Percentiles rank a stretch among this genome's conserved stretches.
These are phyloP conservation scores for Torrubiellomyces zombiae DNA, from an alignment of 2,329 filamentous ascomycete species.

Conservation along the genomic window DNA sequence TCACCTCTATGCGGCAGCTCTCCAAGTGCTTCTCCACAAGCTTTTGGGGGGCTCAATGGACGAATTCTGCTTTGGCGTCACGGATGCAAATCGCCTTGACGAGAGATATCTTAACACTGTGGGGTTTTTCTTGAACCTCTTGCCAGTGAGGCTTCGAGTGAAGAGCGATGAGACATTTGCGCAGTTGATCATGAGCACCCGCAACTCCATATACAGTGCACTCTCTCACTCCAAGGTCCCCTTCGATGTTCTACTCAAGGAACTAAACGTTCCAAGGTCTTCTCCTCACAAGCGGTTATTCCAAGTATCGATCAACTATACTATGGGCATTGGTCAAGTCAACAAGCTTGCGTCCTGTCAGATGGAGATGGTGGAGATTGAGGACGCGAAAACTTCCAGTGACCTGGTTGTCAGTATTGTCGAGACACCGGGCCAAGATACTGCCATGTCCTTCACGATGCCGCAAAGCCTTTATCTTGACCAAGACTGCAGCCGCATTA, in stretches of 20 bases:
- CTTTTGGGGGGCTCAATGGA: constrained; percentile 11
- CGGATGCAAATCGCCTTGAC: constrained; percentile 16
- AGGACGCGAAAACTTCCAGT: constrained; percentile 8
- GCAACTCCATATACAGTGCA: constrained; percentile 10
- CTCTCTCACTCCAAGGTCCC: constrained; percentile 24
- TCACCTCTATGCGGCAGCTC: constrained; percentile 28
- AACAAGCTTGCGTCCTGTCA: constrained; percentile 9
- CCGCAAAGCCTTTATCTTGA: constrained; percentile 3
- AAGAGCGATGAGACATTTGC: constrained; percentile 7
- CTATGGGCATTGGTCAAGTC: constrained; percentile 13
- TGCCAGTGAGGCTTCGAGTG: constrained; percentile 22
- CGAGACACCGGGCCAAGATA: constrained; percentile 3
- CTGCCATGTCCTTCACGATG: constrained; percentile 3
- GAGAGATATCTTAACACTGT: constrained; percentile 13
- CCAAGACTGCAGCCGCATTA: constrained; percentile 2
- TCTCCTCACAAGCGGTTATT: constrained; percentile 24
- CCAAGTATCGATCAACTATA: constrained; percentile 30
- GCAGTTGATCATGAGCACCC: constrained; percentile 7
- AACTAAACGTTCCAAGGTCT: constrained; percentile 22
- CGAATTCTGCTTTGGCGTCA: constrained; percentile 27
- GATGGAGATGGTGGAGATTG: constrained; percentile 6
- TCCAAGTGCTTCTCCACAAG: constrained; percentile 16
- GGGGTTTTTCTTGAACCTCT: constrained; percentile 26
- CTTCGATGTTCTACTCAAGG: constrained; percentile 26
- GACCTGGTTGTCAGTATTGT: constrained; percentile 7